A percentile compares a stretch with the other conserved stretches of the same genome.
These are phyloP conservation scores for Fraxinus quadrangulata DNA, from an alignment of 257 asterid genomes.

Conservation along the genomic window DNA sequence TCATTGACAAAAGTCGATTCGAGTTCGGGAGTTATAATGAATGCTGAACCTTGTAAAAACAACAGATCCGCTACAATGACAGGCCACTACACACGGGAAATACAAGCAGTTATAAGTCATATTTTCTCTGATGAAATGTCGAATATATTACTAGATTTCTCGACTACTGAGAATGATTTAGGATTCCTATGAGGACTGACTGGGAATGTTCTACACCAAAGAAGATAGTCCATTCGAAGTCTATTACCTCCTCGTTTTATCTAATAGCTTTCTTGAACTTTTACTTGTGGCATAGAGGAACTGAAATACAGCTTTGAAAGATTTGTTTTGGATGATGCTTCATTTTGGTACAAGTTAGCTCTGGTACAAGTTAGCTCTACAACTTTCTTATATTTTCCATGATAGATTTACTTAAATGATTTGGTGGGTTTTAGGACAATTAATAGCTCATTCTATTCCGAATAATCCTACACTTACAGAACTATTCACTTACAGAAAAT, in stretches of 20 bases:
- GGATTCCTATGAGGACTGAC: slow-evolving; percentile 42
- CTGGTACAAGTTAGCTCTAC: no score
- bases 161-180: slow-evolving; percentile 30
- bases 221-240: slow-evolving; percentile 1
- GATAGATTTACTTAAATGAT: no score
- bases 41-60: slow-evolving; percentile 21
- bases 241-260: background rate
- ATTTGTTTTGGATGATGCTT: slow-evolving; percentile 7
- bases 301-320: background rate
- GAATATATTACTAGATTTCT: slow-evolving; percentile 41
- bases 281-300: background rate
- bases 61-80: slow-evolving; percentile 23
- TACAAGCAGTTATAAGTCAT: slow-evolving; percentile 27
- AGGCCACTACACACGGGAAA: slow-evolving; percentile 20
- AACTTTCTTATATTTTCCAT: background rate
- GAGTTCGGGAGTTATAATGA: slow-evolving; percentile 33
- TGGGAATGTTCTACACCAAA: background rate
- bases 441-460: background rate
- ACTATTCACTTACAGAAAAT: no score
- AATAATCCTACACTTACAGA: no score
- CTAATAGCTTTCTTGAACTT: slow-evolving; percentile 19
- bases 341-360: background rate
- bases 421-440: no score
- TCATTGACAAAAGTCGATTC: slow-evolving; percentile 48
- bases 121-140: slow-evolving; percentile 35